A percentile compares a stretch with the other conserved stretches of the same genome.
Conservation (phyloP, 129 eudicot genomes). For the Helianthus tuberosus region DNA sequence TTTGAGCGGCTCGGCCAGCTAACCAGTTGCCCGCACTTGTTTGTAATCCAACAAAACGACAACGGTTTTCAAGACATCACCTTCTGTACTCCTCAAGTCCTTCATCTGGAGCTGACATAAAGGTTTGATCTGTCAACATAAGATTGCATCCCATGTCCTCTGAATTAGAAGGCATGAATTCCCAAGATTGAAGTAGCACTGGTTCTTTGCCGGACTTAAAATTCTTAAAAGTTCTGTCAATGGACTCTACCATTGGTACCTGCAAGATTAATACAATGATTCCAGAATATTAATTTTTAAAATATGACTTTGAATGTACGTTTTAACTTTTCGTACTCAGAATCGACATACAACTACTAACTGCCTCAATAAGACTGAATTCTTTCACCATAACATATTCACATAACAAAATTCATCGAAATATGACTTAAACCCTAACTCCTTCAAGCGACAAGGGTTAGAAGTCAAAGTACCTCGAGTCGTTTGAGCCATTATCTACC, state of each 20-base stretch:
- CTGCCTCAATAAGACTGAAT: too few species aligned
- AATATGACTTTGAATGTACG: too few species aligned
- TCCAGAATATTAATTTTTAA: too few species aligned
- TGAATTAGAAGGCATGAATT: not conserved
- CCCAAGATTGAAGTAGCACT: constrained; percentile 10
- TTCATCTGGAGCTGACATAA: not conserved
- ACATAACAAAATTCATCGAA: too few species aligned
- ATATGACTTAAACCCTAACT: too few species aligned
- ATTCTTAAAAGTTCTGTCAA: not conserved
- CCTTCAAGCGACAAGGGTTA: too few species aligned
- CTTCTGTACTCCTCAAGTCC: not conserved
- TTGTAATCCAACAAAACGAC: not conserved
- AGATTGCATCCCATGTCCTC: not conserved
- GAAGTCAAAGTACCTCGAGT: too few species aligned
- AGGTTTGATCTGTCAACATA: not conserved
- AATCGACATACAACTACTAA: too few species aligned
- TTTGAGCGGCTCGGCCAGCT: constrained; percentile 16
- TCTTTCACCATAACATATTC: too few species aligned
- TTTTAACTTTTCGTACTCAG: too few species aligned
- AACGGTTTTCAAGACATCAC: not conserved
- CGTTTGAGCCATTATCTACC: too few species aligned
- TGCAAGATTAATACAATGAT: not conserved
- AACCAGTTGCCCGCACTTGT: not conserved
- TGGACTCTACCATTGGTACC: not conserved
- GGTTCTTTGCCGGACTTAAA: not conserved